A percentile compares a stretch with the other conserved stretches of the same genome.
phyloP scores from a whole-genome alignment of 2,329 filamentous ascomycete species.

The Seiridium cupressi region DNA sequence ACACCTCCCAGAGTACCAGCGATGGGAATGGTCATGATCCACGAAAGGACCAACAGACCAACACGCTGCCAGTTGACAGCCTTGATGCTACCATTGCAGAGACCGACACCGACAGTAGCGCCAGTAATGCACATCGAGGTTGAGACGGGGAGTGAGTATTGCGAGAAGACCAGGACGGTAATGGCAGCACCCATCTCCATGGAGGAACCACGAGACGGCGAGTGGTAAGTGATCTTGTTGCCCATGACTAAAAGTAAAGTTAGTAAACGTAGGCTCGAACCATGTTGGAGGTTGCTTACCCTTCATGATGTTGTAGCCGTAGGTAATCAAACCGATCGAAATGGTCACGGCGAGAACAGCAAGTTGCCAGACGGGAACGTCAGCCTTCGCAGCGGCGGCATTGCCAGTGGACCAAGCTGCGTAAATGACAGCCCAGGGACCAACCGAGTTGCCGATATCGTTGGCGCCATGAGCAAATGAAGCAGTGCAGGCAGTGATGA shows the following conservation, averaged over 20 bases:
- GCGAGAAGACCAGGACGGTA: conserved; percentile 73
- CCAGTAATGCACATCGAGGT: conserved; percentile 81
- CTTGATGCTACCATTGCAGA: conserved; percentile 70
- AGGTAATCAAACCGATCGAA: conserved; percentile 67
- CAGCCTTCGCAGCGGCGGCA: conserved; percentile 58
- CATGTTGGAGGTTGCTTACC: conserved; percentile 40
- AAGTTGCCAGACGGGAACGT: conserved; percentile 74
- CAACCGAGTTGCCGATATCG: conserved; percentile 71
- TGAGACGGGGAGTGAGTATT: conserved; percentile 72
- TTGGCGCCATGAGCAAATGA: conserved; percentile 77
- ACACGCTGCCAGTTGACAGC: conserved; percentile 78
- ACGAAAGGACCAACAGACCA: conserved; percentile 63
- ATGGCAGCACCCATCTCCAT: conserved; percentile 82
- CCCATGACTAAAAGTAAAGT: conserved; percentile 54
- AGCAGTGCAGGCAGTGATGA: conserved; percentile 68
- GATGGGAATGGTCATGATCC: conserved; percentile 65
- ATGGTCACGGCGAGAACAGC: conserved; percentile 65
- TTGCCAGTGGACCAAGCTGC: conserved; percentile 63
- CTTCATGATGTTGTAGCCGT: conserved; percentile 85
- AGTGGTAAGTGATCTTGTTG: conserved; percentile 46
- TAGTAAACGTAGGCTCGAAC: conserved; percentile 13
- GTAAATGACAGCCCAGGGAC: conserved; percentile 70
- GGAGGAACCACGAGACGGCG: conserved; percentile 47
- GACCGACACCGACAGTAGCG: conserved; percentile 73
- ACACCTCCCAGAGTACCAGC: conserved; percentile 55